A percentile compares a stretch with the other conserved stretches of the same genome.
These are phyloP conservation scores for Erucastrum elatum DNA, from an alignment of 345 rosid genomes.

Conservation along the genomic window DNA sequence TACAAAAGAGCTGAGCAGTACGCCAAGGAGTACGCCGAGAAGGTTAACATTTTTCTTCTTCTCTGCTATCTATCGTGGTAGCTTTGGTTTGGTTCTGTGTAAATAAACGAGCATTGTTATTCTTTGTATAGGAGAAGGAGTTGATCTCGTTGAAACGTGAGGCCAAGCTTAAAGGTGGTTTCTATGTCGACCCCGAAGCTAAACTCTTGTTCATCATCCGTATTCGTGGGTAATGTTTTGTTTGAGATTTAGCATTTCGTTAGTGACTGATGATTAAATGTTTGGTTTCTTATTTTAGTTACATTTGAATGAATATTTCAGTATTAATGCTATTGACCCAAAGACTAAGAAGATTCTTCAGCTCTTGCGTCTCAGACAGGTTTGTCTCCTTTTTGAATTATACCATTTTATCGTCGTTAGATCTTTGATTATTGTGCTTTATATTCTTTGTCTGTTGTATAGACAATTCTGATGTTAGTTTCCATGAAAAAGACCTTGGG, in stretches of 20 bases:
- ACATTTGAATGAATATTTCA: slow-evolving; percentile 11
- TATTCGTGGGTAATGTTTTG: slow-evolving; percentile 63
- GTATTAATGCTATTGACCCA: slow-evolving; percentile 91
- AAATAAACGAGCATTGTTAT: background rate
- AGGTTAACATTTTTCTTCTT: slow-evolving; percentile 38
- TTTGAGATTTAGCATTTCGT: background rate
- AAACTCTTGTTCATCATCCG: slow-evolving; percentile 78
- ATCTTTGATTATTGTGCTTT: background rate
- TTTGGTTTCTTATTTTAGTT: slow-evolving; percentile 1
- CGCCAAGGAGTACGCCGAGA: slow-evolving; percentile 54
- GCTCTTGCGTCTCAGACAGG: slow-evolving; percentile 96
- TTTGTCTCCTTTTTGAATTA: slow-evolving; percentile 12
- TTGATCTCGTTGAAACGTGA: slow-evolving; percentile 70
- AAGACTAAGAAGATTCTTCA: slow-evolving; percentile 83
- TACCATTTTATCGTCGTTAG: background rate
- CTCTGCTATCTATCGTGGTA: background rate
- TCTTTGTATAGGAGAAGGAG: slow-evolving; percentile 50
- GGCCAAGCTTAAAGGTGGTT: slow-evolving; percentile 85
- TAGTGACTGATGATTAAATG: too few species aligned
- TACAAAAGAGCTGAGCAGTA: slow-evolving; percentile 60
- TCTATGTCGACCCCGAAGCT: slow-evolving; percentile 90
- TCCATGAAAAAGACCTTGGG: too few species aligned
- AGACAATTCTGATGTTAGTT: too few species aligned
- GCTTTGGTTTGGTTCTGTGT: background rate
- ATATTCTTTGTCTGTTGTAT: too few species aligned